A percentile compares a stretch with the other conserved stretches of the same genome.
Conservation (phyloP, 1,139 yeast species). For the Komagataea norvegica region DNA sequence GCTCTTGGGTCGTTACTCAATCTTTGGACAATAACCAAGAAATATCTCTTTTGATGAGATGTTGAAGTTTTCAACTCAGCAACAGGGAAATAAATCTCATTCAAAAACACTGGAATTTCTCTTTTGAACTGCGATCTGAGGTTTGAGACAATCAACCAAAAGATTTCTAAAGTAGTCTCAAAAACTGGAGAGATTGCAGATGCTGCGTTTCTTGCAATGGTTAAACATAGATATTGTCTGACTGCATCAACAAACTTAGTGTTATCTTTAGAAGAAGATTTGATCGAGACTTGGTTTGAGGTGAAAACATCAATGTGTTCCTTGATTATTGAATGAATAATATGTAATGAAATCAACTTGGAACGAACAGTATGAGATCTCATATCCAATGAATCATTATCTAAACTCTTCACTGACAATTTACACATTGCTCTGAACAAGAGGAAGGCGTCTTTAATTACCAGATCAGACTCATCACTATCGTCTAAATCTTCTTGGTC, state of each 20-base stretch:
- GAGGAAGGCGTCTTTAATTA: constrained; percentile 85
- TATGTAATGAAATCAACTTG: constrained; percentile 80
- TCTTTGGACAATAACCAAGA: constrained; percentile 72
- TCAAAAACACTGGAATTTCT: constrained; percentile 90
- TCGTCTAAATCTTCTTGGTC: constrained; percentile 36
- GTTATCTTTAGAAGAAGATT: constrained; percentile 53
- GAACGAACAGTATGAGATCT: constrained; percentile 90
- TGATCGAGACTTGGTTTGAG: constrained; percentile 56
- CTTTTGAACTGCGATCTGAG: constrained; percentile 82
- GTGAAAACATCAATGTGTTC: constrained; percentile 82
- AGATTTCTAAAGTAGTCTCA: constrained; percentile 86
- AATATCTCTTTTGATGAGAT: constrained; percentile 84
- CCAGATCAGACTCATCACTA: constrained; percentile 59
- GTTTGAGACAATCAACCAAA: constrained; percentile 82
- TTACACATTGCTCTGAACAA: constrained; percentile 94
- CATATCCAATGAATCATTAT: constrained; percentile 72
- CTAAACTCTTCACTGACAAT: constrained; percentile 77
- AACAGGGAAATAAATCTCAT: constrained; percentile 91
- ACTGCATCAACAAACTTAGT: constrained; percentile 73
- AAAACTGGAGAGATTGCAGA: constrained; percentile 89
- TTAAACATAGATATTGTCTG: constrained; percentile 76
- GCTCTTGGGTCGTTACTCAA: constrained; percentile 87
- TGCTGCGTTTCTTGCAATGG: constrained; percentile 88
- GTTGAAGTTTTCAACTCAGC: constrained; percentile 90
- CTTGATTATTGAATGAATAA: constrained; percentile 79